phyloP scores from a whole-genome alignment of 2,329 filamentous ascomycete species.

The Nigrospora osmanthi region DNA sequence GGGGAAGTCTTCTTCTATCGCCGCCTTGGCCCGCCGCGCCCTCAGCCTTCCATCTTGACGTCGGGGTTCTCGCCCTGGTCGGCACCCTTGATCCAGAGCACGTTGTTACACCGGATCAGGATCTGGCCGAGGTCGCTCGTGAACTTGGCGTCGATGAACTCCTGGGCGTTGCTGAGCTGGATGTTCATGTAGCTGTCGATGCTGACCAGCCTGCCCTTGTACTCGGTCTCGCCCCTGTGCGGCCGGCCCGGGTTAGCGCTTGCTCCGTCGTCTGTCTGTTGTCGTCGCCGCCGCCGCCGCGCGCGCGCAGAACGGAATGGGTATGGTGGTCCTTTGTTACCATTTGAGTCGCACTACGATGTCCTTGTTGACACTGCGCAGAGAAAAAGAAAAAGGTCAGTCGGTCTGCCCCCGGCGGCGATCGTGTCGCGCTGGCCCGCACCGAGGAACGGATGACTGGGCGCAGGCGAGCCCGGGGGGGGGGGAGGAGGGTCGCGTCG shows the following conservation, averaged over 20 bases:
- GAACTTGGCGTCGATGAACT: slow-evolving; percentile 83
- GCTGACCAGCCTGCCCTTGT: slow-evolving; percentile 86
- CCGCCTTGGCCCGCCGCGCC: too few relatives aligned
- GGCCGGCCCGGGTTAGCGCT: too few relatives aligned
- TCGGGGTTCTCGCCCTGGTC: slow-evolving; percentile 43
- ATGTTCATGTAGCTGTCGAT: slow-evolving; percentile 99
- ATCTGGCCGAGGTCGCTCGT: slow-evolving; percentile 84
- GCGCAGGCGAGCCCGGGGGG: neutral
- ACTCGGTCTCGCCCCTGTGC: slow-evolving; percentile 76
- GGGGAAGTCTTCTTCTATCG: too few relatives aligned
- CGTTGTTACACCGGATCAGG: slow-evolving; percentile 95
- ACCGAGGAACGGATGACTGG: slow-evolving; percentile 1
- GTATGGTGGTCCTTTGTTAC: too few relatives aligned
- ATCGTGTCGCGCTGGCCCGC: neutral
- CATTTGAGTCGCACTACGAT: slow-evolving; percentile 93
- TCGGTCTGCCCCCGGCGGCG: too few relatives aligned
- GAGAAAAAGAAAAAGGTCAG: neutral
- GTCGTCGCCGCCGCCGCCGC: too few relatives aligned
- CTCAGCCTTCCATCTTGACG: slow-evolving; percentile 49
- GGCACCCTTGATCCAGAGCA: slow-evolving; percentile 76
- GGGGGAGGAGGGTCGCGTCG: slow-evolving; percentile 13
- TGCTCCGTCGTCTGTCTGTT: too few relatives aligned
- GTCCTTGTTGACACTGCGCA: slow-evolving; percentile 71
- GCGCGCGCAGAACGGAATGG: too few relatives aligned
- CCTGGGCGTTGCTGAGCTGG: slow-evolving; percentile 82